Evolutionary conservation across 306 rosid species (phyloP).

Genomic region (Biancaea sappan): DNA sequence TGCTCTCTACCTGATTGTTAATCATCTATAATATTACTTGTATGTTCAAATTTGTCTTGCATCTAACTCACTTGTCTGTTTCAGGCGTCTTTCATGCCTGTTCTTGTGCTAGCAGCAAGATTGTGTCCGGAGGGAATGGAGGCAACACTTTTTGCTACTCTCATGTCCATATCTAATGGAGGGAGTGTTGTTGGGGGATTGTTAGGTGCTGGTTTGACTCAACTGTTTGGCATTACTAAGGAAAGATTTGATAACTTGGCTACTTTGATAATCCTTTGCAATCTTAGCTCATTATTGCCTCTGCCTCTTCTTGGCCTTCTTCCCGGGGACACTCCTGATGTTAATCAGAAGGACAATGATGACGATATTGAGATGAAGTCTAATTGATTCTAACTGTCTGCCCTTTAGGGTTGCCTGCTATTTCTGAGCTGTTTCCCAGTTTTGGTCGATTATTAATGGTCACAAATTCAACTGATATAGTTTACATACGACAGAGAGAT

Average conservation of each 20-base stretch:
- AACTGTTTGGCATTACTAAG: conserved; percentile 80
- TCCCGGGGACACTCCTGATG: conserved; percentile 60
- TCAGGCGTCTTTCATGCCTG: conserved; percentile 99
- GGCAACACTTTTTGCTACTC: conserved; percentile 98
- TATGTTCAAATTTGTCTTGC: conserved; percentile 23
- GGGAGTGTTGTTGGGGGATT: conserved; percentile 94
- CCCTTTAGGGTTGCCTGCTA: conserved; percentile 3
- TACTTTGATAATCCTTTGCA: conserved; percentile 76
- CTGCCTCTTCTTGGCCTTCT: conserved; percentile 93
- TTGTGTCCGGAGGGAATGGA: conserved; percentile 98
- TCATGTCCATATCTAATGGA: conserved; percentile 91
- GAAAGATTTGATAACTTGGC: conserved; percentile 86
- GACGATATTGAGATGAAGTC: conserved; percentile 78
- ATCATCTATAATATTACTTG: conserved; percentile 20
- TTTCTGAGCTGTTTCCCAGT: conserved; percentile 19
- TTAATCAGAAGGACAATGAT: conserved; percentile 42
- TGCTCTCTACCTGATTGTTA: conserved; percentile 15
- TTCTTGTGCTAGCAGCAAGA: conserved; percentile 93
- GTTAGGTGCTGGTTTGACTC: conserved; percentile 91
- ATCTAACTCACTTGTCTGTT: conserved; percentile 35
- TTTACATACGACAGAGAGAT: conserved; percentile 10
- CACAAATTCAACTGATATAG: conserved; percentile 29
- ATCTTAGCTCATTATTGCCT: conserved; percentile 89
- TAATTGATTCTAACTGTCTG: conserved; percentile 47
- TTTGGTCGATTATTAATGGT: conserved; percentile 18